Conservation (phyloP, 2,329 filamentous ascomycete species). For the Coniella lustricola region DNA sequence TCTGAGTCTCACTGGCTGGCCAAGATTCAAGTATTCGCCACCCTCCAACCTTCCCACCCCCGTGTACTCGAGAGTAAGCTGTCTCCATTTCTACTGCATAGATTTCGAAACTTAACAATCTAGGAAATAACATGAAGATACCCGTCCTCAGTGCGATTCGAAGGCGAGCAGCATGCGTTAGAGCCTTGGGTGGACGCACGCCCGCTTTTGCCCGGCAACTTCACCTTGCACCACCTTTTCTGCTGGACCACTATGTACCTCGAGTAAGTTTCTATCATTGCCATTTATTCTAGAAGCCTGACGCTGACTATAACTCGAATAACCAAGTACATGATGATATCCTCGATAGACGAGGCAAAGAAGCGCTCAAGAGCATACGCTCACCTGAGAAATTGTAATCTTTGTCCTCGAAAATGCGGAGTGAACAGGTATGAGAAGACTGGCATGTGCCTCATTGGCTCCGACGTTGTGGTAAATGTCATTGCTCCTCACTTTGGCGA, state of each 20-base stretch:
- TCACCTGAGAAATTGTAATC: constrained; percentile 71
- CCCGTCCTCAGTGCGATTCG: not conserved
- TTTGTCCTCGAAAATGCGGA: constrained; percentile 70
- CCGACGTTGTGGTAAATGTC: constrained; percentile 71
- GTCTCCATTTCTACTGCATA: too few species aligned
- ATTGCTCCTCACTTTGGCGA: constrained; percentile 84
- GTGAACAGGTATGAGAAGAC: constrained; percentile 77
- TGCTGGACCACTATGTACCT: constrained; percentile 68
- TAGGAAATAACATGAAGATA: constrained; percentile 7
- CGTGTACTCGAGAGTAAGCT: too few species aligned
- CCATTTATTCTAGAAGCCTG: not conserved
- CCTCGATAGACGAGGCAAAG: constrained; percentile 59
- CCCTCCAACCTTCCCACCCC: not conserved
- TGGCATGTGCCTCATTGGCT: constrained; percentile 70
- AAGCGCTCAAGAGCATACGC: constrained; percentile 69
- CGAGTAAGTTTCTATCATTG: constrained; percentile 26
- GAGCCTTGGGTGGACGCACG: not conserved
- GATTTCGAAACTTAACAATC: too few species aligned
- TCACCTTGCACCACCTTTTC: constrained; percentile 56
- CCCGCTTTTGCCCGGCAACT: constrained; percentile 24
- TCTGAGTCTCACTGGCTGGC: too few species aligned
- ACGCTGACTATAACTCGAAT: not conserved
- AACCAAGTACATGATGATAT: constrained; percentile 53
- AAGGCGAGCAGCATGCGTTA: not conserved
- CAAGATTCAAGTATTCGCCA: not conserved